Percentiles rank a stretch among this genome's conserved stretches.
phyloP scores from a whole-genome alignment of 176 grass and related monocot species.

The Aegilops speltoides region DNA sequence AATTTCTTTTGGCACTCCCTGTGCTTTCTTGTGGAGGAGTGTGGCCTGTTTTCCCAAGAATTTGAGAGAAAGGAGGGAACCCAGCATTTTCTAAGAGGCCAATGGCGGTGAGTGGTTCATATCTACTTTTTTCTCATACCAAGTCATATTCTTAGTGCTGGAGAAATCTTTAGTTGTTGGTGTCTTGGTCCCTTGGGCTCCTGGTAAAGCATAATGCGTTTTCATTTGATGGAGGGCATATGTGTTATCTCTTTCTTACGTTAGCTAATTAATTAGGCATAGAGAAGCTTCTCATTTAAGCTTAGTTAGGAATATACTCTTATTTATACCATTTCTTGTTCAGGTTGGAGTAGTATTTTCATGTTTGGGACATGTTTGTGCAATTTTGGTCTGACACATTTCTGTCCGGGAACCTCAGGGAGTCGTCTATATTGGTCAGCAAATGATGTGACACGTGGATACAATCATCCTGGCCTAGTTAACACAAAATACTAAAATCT shows the following conservation, averaged over 20 bases:
- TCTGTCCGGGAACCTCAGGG: not conserved
- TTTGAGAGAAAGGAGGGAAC: conserved; percentile 13
- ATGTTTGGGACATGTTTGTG: not conserved
- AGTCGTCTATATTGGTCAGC: not conserved
- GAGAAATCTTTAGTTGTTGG: not conserved
- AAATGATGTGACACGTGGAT: conserved; percentile 9
- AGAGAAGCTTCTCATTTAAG: not conserved
- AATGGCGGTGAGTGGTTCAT: conserved; percentile 64
- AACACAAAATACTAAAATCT: not conserved
- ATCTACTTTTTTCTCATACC: not conserved
- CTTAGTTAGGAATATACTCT: not conserved
- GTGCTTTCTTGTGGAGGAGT: conserved; percentile 8
- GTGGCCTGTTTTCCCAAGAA: not conserved
- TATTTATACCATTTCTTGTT: conserved; percentile 1
- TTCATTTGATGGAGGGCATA: not conserved
- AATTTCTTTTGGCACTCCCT: not conserved
- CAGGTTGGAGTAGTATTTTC: not conserved
- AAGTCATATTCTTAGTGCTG: conserved; percentile 8
- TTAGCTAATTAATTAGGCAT: conserved; percentile 10
- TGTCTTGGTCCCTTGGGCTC: not conserved
- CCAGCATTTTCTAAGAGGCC: not conserved
- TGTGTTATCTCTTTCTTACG: not conserved
- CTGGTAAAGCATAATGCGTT: not conserved
- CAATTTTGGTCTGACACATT: not conserved
- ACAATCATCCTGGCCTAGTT: conserved; percentile 1